These are phyloP conservation scores for Cercophora newfieldiana DNA, from an alignment of 495 filamentous ascomycete species.

Conservation along the genomic window DNA sequence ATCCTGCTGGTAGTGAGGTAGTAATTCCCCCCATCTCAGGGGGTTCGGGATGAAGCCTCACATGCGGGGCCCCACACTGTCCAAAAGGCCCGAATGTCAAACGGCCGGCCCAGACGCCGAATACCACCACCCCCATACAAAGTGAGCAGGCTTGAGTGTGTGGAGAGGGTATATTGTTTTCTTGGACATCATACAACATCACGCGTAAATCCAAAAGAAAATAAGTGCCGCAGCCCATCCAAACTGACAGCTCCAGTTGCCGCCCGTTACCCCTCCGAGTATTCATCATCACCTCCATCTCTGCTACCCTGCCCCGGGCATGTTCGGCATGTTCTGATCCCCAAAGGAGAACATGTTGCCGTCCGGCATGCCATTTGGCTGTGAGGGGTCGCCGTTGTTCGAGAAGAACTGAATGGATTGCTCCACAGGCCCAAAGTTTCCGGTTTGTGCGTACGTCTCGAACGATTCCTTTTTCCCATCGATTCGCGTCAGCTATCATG, in stretches of 20 bases:
- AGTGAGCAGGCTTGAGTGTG: neutral
- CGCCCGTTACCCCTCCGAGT: neutral
- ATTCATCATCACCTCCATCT: neutral
- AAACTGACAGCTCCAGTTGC: neutral
- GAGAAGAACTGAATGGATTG: constrained; percentile 51
- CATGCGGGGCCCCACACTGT: constrained; percentile 8
- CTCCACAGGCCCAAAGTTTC: constrained; percentile 43
- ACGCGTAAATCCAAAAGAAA: neutral
- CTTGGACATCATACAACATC: too few species aligned
- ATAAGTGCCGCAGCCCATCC: neutral
- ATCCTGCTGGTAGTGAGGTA: neutral
- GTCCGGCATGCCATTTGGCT: constrained; percentile 25
- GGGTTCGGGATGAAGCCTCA: constrained; percentile 14
- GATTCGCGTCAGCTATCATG: constrained; percentile 8
- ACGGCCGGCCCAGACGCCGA: neutral
- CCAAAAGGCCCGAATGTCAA: constrained; percentile 29
- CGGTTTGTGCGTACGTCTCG: constrained; percentile 51
- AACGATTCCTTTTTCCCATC: constrained; percentile 43
- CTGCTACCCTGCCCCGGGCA: constrained; percentile 2
- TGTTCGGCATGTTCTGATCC: constrained; percentile 20
- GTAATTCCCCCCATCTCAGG: constrained; percentile 9
- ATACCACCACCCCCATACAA: neutral
- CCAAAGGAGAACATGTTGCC: constrained; percentile 22
- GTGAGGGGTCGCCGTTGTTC: constrained; percentile 39
- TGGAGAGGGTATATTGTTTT: neutral